Evolutionary conservation across 176 grass and related monocot species (phyloP), one percentile per base, ranked within the genome.

Genomic region (Cenchrus purpureus): DNA sequence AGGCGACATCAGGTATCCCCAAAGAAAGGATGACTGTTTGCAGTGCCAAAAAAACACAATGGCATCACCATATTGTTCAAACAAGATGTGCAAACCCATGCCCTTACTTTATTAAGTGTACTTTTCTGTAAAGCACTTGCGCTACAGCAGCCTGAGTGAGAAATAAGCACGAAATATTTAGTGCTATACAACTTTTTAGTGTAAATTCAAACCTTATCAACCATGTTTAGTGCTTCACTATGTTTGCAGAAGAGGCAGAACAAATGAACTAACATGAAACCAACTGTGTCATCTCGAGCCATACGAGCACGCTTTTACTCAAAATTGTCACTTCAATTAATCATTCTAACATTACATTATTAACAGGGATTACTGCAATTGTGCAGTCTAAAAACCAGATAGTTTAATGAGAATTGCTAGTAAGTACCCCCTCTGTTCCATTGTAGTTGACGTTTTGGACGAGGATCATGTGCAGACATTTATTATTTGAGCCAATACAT

Each of bases 1-100:
- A 4, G 97, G 97, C 20, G 91, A 98, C 77, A 95, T 77, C 72
- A 98, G 86, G 80, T 98, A 98, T 66, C 97, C 97, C 97, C 97
- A 98, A 19, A 98, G 89, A 82, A 98, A 95, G 61, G 97, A 95
- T 62, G 97, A 98, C 97, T 98, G 90, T 75, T 83, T 77, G 79
- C 63, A 86, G 82, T 10, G 51, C 28, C 74, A 40, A 40, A 68
- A 84, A 2, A 68, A 62, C 68, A 74, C 6, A 68, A 74, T 68
- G 59, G 20, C 31, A 20, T 83, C 73, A 90, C 7, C 10, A 79
- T 43, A 51, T 49, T 55, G 14, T 86, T 25, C 73, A 78, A 57
- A 31, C 28, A 78, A 73, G 66, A 86, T 59, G 65, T 51, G 82
- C 8, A 61, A 20, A 74, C 49, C 37, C 58, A 66, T 82, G 57